These are phyloP conservation scores for Fomitopsis schrenkii DNA, from an alignment of 1,284 basidiomycete species.

Conservation along the genomic window DNA sequence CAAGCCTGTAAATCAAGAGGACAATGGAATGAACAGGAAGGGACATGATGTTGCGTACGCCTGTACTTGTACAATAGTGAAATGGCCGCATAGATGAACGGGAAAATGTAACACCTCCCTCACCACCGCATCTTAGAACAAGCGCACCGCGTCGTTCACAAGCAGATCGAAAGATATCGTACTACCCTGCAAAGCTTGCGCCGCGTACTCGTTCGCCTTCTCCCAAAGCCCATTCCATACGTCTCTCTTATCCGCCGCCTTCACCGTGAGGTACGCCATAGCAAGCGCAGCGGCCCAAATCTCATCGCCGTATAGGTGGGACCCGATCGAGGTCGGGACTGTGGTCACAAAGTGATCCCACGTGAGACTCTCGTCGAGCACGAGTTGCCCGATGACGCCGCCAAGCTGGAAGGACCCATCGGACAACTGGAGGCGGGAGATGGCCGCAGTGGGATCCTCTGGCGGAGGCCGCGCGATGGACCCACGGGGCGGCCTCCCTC, in stretches of 20 bases:
- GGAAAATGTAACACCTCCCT: too few species aligned
- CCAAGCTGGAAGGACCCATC: constrained; percentile 44
- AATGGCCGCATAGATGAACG: too few species aligned
- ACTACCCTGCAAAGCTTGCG: not conserved
- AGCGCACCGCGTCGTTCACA: not conserved
- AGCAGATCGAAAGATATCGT: not conserved
- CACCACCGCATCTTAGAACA: not conserved
- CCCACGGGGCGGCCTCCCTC: not conserved
- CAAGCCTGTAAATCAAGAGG: not conserved
- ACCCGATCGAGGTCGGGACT: constrained; percentile 1
- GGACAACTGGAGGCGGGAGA: constrained; percentile 37
- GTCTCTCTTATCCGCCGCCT: constrained; percentile 29
- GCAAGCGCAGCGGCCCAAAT: constrained; percentile 41
- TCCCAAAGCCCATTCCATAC: constrained; percentile 32
- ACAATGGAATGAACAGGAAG: not conserved
- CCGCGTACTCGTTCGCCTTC: constrained; percentile 33
- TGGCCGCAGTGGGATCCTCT: constrained; percentile 23
- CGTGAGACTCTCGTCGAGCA: constrained; percentile 19
- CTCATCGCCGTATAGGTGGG: constrained; percentile 18
- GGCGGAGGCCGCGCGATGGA: not conserved
- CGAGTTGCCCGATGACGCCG: constrained; percentile 24
- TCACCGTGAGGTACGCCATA: constrained; percentile 34
- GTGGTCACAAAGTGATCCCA: not conserved
- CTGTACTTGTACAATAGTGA: too few species aligned
- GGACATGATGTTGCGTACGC: too few species aligned